Evolutionary conservation across 1,284 basidiomycete genomes (phyloP).

Genomic region (Schizophyllum amplum): DNA sequence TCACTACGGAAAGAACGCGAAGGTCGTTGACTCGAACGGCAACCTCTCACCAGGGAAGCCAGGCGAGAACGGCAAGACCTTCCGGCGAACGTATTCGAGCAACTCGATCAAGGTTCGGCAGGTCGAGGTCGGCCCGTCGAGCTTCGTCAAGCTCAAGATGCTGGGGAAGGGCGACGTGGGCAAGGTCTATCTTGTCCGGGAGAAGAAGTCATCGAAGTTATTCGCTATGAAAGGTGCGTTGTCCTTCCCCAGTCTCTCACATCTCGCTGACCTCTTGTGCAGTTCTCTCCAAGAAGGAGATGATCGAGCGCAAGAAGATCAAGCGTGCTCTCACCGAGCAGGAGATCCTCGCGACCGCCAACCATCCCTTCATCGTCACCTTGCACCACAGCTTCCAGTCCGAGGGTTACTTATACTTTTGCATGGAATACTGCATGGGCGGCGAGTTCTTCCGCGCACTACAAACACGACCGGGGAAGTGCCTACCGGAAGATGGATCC

Average conservation of each 20-base stretch:
- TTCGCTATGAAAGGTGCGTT: slow-evolving; percentile 90
- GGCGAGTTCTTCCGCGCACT: slow-evolving; percentile 98
- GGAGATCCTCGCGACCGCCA: slow-evolving; percentile 92
- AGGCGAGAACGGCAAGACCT: slow-evolving; percentile 47
- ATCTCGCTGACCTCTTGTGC: slow-evolving; percentile 18
- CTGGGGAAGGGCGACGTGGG: slow-evolving; percentile 95
- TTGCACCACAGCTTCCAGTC: slow-evolving; percentile 97
- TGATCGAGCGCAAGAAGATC: slow-evolving; percentile 98
- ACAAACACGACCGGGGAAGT: slow-evolving; percentile 92
- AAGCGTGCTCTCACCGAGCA: slow-evolving; percentile 95
- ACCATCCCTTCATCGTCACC: slow-evolving; percentile 97
- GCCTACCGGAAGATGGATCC: slow-evolving; percentile 90
- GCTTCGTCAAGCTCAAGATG: slow-evolving; percentile 93
- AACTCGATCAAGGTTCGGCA: slow-evolving; percentile 94
- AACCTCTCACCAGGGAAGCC: slow-evolving; percentile 16
- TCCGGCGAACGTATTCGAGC: slow-evolving; percentile 92
- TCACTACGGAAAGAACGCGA: slow-evolving; percentile 4
- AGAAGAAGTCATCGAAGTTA: slow-evolving; percentile 91
- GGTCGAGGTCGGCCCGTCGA: slow-evolving; percentile 87
- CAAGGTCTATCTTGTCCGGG: slow-evolving; percentile 90
- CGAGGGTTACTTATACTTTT: slow-evolving; percentile 95
- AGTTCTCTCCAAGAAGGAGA: slow-evolving; percentile 96
- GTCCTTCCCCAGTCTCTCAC: slow-evolving; percentile 1
- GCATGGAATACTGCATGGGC: slow-evolving; percentile 99
- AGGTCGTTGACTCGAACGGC: slow-evolving; percentile 19